phyloP scores from a whole-genome alignment of 192 early-diverging fungal genomes.

The Backusella psychrophila region DNA sequence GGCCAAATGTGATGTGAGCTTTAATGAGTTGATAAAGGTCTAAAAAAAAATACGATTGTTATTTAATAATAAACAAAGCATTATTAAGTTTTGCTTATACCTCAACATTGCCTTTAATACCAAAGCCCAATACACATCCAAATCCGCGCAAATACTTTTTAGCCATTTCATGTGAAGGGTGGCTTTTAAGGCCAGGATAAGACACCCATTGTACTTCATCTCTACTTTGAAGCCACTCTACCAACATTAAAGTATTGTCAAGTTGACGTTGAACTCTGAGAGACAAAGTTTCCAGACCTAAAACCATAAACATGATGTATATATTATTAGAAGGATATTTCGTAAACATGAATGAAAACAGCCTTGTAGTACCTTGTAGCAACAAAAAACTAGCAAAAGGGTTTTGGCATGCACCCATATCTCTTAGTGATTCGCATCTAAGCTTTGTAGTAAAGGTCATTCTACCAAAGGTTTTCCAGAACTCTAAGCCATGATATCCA shows the following conservation, averaged over 20 bases:
- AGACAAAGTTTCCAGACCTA: slow-evolving; percentile 83
- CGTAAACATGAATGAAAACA: not conserved
- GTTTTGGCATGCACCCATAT: slow-evolving; percentile 81
- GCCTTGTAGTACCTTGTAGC: slow-evolving; percentile 54
- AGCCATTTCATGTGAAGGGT: slow-evolving; percentile 77
- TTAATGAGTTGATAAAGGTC: slow-evolving; percentile 73
- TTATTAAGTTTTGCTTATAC: not conserved
- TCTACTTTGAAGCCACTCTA: slow-evolving; percentile 72
- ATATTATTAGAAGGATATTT: too few relatives aligned
- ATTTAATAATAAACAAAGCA: not conserved
- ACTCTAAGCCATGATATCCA: slow-evolving; percentile 85
- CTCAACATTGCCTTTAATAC: slow-evolving; percentile 46
- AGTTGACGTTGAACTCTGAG: slow-evolving; percentile 86
- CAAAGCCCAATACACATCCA: slow-evolving; percentile 84
- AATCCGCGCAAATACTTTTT: slow-evolving; percentile 85
- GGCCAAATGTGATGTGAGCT: slow-evolving; percentile 85
- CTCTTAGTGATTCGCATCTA: slow-evolving; percentile 81
- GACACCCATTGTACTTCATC: slow-evolving; percentile 83
- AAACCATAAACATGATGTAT: not conserved
- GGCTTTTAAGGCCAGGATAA: slow-evolving; percentile 81
- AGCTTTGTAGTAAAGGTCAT: slow-evolving; percentile 76
- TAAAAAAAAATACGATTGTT: not conserved
- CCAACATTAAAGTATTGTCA: slow-evolving; percentile 75
- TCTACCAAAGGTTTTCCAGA: slow-evolving; percentile 86
- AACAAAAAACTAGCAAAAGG: slow-evolving; percentile 89